Conservation (phyloP, 352 stramenopile species). For the Phytopythium montanum region DNA sequence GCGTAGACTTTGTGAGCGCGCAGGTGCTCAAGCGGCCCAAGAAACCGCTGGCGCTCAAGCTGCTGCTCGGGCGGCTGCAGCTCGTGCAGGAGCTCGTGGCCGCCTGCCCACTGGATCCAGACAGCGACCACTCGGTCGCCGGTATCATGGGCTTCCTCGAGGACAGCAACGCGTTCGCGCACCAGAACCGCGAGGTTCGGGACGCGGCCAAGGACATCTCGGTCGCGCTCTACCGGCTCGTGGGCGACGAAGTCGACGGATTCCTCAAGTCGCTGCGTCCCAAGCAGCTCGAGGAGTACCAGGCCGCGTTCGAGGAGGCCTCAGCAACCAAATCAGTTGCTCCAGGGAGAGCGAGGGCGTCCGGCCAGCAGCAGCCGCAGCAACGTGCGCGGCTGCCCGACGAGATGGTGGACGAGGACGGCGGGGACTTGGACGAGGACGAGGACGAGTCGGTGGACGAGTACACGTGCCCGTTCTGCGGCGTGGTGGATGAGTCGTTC, state of each 20-base stretch:
- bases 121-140: conserved; percentile 48
- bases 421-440: conserved; percentile 50
- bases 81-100: conserved; percentile 57
- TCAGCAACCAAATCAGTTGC: conserved; percentile 21
- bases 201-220: conserved; percentile 87
- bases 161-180: conserved; percentile 79
- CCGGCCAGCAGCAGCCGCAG: conserved; percentile 7
- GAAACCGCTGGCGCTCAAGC: conserved; percentile 70
- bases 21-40: conserved; percentile 72
- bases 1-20: conserved; percentile 51
- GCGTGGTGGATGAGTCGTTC: conserved; percentile 81
- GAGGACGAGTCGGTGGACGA: conserved; percentile 74
- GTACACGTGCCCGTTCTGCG: conserved; percentile 92
- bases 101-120: conserved; percentile 45
- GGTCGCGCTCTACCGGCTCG: conserved; percentile 66
- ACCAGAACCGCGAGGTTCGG: conserved; percentile 87
- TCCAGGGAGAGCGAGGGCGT: background rate
- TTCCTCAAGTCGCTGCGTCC: conserved; percentile 80
- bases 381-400: conserved; percentile 10
- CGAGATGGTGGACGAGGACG: conserved; percentile 27
- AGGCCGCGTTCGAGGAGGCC: conserved; percentile 75
- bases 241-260: conserved; percentile 55
- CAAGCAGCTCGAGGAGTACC: conserved; percentile 92
- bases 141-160: conserved; percentile 80
- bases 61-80: conserved; percentile 57